Percentiles rank a stretch among this genome's conserved stretches.
These are phyloP conservation scores for Candida orba DNA, from an alignment of 805 yeast genomes.

Conservation along the genomic window DNA sequence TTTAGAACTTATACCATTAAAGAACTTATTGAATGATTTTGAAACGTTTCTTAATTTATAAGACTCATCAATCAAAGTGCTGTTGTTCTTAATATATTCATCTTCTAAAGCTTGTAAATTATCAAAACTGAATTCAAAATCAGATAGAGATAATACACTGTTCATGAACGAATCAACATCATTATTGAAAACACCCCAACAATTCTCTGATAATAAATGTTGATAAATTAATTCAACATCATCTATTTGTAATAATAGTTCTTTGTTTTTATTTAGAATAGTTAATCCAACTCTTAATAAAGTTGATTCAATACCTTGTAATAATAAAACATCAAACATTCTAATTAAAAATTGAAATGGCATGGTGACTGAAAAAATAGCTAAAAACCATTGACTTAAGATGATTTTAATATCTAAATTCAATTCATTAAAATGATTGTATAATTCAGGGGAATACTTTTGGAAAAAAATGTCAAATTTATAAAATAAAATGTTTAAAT, in stretches of 20 bases:
- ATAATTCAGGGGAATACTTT: slow-evolving; percentile 34
- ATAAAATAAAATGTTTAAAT: slow-evolving; percentile 42
- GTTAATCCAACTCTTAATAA: slow-evolving; percentile 52
- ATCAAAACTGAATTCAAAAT: slow-evolving; percentile 8
- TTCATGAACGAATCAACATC: slow-evolving; percentile 29
- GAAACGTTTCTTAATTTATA: slow-evolving; percentile 1
- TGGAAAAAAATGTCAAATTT: slow-evolving; percentile 42
- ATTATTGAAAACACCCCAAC: slow-evolving; percentile 35
- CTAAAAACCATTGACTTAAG: slow-evolving; percentile 61
- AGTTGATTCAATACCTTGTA: slow-evolving; percentile 47
- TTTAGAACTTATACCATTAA: slow-evolving; percentile 3
- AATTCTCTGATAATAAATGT: slow-evolving; percentile 31
- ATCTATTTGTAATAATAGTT: slow-evolving; percentile 26
- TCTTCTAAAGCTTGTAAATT: slow-evolving; percentile 5
- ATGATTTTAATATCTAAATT: slow-evolving; percentile 39
- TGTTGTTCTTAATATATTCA: slow-evolving; percentile 1
- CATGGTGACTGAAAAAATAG: slow-evolving; percentile 52
- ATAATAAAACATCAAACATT: slow-evolving; percentile 43
- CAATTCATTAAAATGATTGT: slow-evolving; percentile 32
- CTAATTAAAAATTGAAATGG: slow-evolving; percentile 44
- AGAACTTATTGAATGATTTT: slow-evolving; percentile 5
- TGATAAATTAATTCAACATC: slow-evolving; percentile 36
- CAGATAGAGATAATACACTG: slow-evolving; percentile 20
- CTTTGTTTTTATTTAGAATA: slow-evolving; percentile 41
- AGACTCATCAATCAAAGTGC: neutral